These are phyloP conservation scores for Jasminum sambac DNA, from an alignment of 257 asterid species.

Conservation along the genomic window DNA sequence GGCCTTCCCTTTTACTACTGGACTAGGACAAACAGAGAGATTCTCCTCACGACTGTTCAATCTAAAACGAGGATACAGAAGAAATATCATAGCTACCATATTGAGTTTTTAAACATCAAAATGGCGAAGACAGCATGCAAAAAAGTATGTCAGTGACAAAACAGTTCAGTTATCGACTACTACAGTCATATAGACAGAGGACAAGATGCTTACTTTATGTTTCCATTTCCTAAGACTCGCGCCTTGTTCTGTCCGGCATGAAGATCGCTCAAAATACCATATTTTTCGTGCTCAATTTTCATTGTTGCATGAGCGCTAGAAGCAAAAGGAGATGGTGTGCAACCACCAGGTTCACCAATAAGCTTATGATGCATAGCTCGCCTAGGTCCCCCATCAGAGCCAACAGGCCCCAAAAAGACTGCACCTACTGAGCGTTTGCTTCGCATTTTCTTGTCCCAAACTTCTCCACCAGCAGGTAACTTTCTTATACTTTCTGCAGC, in stretches of 20 bases:
- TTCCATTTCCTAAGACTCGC: slow-evolving; percentile 65
- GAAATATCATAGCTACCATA: slow-evolving; percentile 14
- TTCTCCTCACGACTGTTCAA: slow-evolving; percentile 71
- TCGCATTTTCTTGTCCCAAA: slow-evolving; percentile 95
- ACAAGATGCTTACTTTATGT: slow-evolving; percentile 59
- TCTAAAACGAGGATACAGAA: slow-evolving; percentile 44
- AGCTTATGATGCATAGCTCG: slow-evolving; percentile 65
- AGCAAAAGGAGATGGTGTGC: slow-evolving; percentile 55
- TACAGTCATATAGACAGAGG: slow-evolving; percentile 10
- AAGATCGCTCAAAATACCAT: slow-evolving; percentile 63
- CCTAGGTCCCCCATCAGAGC: slow-evolving; percentile 66
- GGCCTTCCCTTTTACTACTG: slow-evolving; percentile 80
- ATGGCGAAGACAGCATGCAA: not conserved
- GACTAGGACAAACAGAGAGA: slow-evolving; percentile 46
- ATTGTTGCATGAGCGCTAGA: slow-evolving; percentile 59
- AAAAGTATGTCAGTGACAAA: not conserved
- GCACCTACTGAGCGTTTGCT: slow-evolving; percentile 94
- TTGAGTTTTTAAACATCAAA: not conserved
- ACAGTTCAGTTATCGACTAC: slow-evolving; percentile 5
- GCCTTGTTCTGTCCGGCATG: slow-evolving; percentile 67
- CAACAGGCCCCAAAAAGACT: slow-evolving; percentile 70
- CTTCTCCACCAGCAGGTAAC: slow-evolving; percentile 88
- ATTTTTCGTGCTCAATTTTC: slow-evolving; percentile 76
- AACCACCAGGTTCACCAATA: slow-evolving; percentile 55
- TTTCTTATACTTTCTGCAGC: slow-evolving; percentile 77